Evolutionary conservation across 75 land plant genomes (phyloP).

Genomic region (Cupressus sempervirens): DNA sequence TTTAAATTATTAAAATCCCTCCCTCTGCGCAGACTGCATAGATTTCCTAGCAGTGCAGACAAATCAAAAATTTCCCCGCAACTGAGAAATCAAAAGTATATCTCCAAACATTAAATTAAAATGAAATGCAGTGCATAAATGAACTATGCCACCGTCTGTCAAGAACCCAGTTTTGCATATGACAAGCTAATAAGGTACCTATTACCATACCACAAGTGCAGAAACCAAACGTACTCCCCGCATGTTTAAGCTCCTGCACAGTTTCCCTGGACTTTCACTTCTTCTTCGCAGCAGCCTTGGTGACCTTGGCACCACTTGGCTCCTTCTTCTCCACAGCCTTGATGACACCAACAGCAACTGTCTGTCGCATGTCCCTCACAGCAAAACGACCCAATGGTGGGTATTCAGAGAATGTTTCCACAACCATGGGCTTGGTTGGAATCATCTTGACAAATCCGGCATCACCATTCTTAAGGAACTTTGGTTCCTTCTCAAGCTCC

Average conservation of each 20-base stretch:
- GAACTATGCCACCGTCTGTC: conserved; percentile 27
- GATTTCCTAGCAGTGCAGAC: conserved; percentile 11
- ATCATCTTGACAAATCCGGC: conserved; percentile 70
- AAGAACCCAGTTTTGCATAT: conserved; percentile 33
- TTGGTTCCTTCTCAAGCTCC: conserved; percentile 60
- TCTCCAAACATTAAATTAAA: background rate
- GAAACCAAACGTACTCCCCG: background rate
- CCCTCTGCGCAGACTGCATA: conserved; percentile 7
- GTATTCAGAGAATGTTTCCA: conserved; percentile 78
- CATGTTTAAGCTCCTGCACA: background rate
- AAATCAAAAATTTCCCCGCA: conserved; percentile 8
- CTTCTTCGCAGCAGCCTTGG: conserved; percentile 52
- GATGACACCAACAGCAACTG: conserved; percentile 58
- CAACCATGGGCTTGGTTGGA: conserved; percentile 88
- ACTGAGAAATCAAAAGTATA: background rate
- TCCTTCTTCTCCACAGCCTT: conserved; percentile 68
- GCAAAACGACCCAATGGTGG: conserved; percentile 84
- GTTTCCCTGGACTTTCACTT: conserved; percentile 6
- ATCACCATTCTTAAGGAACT: conserved; percentile 70
- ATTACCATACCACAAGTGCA: background rate
- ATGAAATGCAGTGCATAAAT: background rate
- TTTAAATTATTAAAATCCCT: background rate
- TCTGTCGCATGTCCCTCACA: conserved; percentile 46
- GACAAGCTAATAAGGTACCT: background rate
- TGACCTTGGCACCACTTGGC: conserved; percentile 51